Evolutionary conservation across 306 rosid genomes (phyloP).

Genomic region (peach (Prunus persica)): Prunus_persica_NCBIv2 NC_034011.1:14543501-14544000

Average conservation of each 20-base stretch:
- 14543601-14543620: constrained; percentile 88
- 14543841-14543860: constrained; percentile 54
- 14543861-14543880: constrained; percentile 47
- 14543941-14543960: constrained; percentile 57
- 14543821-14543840: constrained; percentile 75
- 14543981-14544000: constrained; percentile 59
- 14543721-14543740: constrained; percentile 83
- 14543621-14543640: constrained; percentile 76
- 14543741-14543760: constrained; percentile 81
- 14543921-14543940: constrained; percentile 62
- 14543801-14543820: constrained; percentile 53
- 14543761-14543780: constrained; percentile 54
- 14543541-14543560: constrained; percentile 98
- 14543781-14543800: constrained; percentile 52
- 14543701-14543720: constrained; percentile 59
- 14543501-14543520: too few species aligned
- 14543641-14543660: constrained; percentile 65
- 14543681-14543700: constrained; percentile 53
- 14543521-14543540: constrained; percentile 25
- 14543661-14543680: constrained; percentile 71
- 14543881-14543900: constrained; percentile 71
- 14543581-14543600: constrained; percentile 94
- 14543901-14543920: constrained; percentile 60
- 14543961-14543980: constrained; percentile 59
- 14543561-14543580: constrained; percentile 94